Evolutionary conservation across 179 eudicot species (phyloP).

Genomic region (Actinidia chinensis): DNA sequence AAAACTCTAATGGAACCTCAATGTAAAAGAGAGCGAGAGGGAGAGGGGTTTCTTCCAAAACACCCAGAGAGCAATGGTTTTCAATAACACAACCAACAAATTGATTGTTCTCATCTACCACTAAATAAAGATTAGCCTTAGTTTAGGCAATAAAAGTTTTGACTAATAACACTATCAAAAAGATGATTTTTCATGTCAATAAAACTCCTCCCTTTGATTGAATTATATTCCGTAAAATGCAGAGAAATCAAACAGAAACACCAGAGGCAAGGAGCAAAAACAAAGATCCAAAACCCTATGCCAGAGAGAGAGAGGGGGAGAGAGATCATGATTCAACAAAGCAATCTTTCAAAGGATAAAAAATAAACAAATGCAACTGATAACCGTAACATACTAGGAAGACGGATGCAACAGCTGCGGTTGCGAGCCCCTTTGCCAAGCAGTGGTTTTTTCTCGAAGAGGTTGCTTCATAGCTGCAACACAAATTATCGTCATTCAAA

Average conservation of each 20-base stretch:
- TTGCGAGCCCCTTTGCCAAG: slow-evolving; percentile 72
- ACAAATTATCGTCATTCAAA: neutral
- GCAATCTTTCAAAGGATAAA: neutral
- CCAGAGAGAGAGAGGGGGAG: slow-evolving; percentile 2
- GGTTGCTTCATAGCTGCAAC: slow-evolving; percentile 90
- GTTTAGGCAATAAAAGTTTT: neutral
- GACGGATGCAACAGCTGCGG: slow-evolving; percentile 83
- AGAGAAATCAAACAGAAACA: slow-evolving; percentile 68
- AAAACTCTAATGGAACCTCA: too few species aligned
- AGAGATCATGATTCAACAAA: neutral
- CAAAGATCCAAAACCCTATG: slow-evolving; percentile 98
- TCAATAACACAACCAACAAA: neutral
- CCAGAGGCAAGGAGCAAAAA: slow-evolving; percentile 89
- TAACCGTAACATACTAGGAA: slow-evolving; percentile 56
- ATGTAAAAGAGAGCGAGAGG: neutral
- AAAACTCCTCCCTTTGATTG: neutral
- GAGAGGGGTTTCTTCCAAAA: neutral
- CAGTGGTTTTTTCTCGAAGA: slow-evolving; percentile 71
- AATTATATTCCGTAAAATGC: neutral
- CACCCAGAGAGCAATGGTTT: neutral
- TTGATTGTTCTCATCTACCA: neutral
- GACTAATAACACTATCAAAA: slow-evolving; percentile 12
- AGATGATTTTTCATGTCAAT: slow-evolving; percentile 1
- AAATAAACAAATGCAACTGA: neutral
- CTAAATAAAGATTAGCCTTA: neutral